Conservation (phyloP, 768 basidiomycete genomes). For the Lyophyllum shimeji region DNA sequence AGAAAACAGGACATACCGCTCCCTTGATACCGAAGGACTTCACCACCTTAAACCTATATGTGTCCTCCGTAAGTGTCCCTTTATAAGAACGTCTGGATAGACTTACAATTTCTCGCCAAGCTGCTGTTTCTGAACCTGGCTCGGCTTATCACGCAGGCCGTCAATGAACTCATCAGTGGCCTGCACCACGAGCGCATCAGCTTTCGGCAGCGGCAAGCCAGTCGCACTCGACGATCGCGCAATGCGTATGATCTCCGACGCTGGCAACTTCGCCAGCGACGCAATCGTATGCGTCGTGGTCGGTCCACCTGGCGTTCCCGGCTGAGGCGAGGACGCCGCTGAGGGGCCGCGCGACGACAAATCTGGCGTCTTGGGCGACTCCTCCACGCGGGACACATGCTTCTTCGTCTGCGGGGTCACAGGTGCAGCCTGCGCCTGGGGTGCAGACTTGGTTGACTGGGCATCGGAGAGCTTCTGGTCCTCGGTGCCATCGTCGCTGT, state of each 20-base stretch:
- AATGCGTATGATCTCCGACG: constrained; percentile 70
- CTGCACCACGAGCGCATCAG: constrained; percentile 66
- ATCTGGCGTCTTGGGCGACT: constrained; percentile 75
- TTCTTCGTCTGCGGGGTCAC: constrained; percentile 67
- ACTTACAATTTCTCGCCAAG: constrained; percentile 74
- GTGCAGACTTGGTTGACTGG: constrained; percentile 18
- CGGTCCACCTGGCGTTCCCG: constrained; percentile 53
- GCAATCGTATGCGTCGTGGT: constrained; percentile 57
- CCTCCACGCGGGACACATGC: constrained; percentile 34
- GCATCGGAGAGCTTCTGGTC: constrained; percentile 23
- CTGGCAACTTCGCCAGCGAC: constrained; percentile 71
- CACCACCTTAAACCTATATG: constrained; percentile 49
- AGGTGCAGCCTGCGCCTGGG: constrained; percentile 5
- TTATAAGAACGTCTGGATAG: constrained; percentile 7
- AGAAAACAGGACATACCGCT: constrained; percentile 42
- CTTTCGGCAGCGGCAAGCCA: constrained; percentile 63
- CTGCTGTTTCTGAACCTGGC: constrained; percentile 71
- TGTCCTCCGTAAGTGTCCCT: background rate
- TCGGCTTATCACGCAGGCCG: constrained; percentile 51
- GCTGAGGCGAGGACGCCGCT: constrained; percentile 68
- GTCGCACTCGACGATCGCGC: constrained; percentile 48
- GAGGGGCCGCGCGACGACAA: constrained; percentile 74
- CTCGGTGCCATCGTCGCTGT: constrained; percentile 62
- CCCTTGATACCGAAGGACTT: constrained; percentile 83
- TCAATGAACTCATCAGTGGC: constrained; percentile 76